Evolutionary conservation across 331 rosid species (phyloP).

Genomic region (Malus hybrid): DNA sequence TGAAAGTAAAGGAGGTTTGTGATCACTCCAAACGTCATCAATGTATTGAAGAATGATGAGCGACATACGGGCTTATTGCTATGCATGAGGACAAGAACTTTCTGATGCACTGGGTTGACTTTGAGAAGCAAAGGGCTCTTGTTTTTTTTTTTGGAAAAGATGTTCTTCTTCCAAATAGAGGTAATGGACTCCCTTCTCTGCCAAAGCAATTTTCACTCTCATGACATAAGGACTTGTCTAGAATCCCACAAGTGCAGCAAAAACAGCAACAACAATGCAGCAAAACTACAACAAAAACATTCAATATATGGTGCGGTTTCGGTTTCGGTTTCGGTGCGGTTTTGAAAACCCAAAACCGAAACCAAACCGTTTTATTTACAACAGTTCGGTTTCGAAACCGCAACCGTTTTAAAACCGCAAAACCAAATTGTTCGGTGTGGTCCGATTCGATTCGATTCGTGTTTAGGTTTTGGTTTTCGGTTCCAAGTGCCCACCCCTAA

Average conservation of each 20-base stretch:
- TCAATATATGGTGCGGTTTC: too few species aligned
- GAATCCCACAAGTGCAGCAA: neutral
- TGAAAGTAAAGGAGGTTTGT: neutral
- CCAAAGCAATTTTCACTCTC: constrained; percentile 15
- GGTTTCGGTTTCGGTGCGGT: too few species aligned
- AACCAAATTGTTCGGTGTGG: too few species aligned
- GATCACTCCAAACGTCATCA: constrained; percentile 1
- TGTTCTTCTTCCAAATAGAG: constrained; percentile 6
- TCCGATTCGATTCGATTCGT: too few species aligned
- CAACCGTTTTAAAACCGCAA: too few species aligned
- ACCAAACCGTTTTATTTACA: too few species aligned
- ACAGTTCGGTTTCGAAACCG: too few species aligned
- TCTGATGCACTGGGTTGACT: constrained; percentile 4
- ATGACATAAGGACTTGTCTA: constrained; percentile 12
- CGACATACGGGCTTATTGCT: constrained; percentile 2
- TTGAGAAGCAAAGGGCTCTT: constrained; percentile 8
- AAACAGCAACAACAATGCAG: too few species aligned
- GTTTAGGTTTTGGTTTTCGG: too few species aligned
- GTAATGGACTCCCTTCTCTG: constrained; percentile 14
- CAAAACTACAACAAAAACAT: too few species aligned
- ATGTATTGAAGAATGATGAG: constrained; percentile 3
- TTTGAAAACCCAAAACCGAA: too few species aligned
- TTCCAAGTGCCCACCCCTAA: too few species aligned
- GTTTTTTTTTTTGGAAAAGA: neutral
- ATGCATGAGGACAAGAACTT: constrained; percentile 5